Evolutionary conservation across 768 basidiomycete species (phyloP), one percentile per base, ranked within the genome.

Genomic region (Lactarius hatsudake): DNA sequence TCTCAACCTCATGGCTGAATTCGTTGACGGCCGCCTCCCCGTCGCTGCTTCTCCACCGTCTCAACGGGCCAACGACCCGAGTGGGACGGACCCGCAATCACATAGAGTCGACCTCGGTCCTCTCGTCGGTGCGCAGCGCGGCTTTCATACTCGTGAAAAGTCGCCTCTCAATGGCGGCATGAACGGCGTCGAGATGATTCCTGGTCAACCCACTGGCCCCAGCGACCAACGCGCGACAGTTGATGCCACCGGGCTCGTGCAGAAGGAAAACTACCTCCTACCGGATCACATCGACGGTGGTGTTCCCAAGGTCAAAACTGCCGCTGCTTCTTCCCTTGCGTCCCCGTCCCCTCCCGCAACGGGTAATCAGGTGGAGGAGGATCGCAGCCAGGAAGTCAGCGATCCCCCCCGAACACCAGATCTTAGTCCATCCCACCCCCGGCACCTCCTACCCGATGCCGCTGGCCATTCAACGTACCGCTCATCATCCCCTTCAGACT

Each of bases 141-240:
- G 89, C 2, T 88, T 90, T 69, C 78, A 80, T 71, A 87, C 89
- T 26, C 75, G 82, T 55, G 89, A 89, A 74, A 78, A 79, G 70
- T 77, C 82, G 2, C 83, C 83, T 8, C 79, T 78, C 63, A 82
- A 82, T 51, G 86, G 89, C 1, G 89, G 89, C 4, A 81, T 89
- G 77, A 81, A 83, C 26, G 87, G 87, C 0, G 82, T 88, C 32
- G 87, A 87, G 78, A 81, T 88, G 76, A 79, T 83, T 13, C 73
- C 78, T 5, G 73, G 73, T 43, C 15, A 28, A 17, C 30, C 58
- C 20, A 48, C 26, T 6, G 45, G 34, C 38, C 28, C 56, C 48
- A 48, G n/a, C n/a, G 54, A 54, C 57, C 45, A 61, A 54, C 32
- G 48, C 43, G 71, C 72, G 57, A 67, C 72, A 17, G 71, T 70